Base-by-base conservation (phyloP, 495 filamentous ascomycete genomes). In the Hyphodiscus hymeniophilus region DNA sequence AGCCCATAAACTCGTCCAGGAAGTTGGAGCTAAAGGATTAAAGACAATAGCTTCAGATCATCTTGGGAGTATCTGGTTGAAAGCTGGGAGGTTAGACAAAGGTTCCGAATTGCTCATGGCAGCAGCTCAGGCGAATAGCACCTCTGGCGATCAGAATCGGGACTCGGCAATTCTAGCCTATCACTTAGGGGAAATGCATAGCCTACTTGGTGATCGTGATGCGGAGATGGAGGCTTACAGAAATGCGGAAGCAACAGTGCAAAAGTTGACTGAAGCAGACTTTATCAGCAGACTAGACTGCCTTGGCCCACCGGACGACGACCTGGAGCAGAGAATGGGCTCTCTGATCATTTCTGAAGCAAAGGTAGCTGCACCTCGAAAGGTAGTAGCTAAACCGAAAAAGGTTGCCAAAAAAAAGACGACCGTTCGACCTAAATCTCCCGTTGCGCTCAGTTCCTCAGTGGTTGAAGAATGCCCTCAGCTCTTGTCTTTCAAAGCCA, bases 1-100 rank as follows among this genome's bases (percentile, higher is more conserved):
- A 58, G 87, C 87, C 1, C 68, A 85, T 42, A 87, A 85, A 60
- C 78, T 95, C 50, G 88, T 85, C 40, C 71, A 76, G 35, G 77
- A 81, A 11, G 75, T 82, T 7, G 67, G 75, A 30, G 81, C 87
- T 3, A 72, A 76, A 52, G 67, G 75, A 15, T 76, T 82, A 32
- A 54, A 73, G 8, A 67, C 74, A 3, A 63, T 75, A 23, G 73
- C 72, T 20, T 63, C 71, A 13, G 73, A 79, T 2, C 72, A 80
- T 59, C 68, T 85, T 36, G 83, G 80, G 8, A 74, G 74, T 17
- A 73, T 84, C 43, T 84, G 74, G 63, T 71, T 81, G 34, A 74
- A 79, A 47, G 77, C 82, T 39, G 81, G 80, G 0, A 65, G 79
- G 50, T 47, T 75, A 1, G 67, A 70, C 0, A 82, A 85, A 57